A percentile compares a stretch with the other conserved stretches of the same genome.
These are phyloP conservation scores for Remersonia thermophila DNA, from an alignment of 2,329 filamentous ascomycete species.

Conservation along the genomic window DNA sequence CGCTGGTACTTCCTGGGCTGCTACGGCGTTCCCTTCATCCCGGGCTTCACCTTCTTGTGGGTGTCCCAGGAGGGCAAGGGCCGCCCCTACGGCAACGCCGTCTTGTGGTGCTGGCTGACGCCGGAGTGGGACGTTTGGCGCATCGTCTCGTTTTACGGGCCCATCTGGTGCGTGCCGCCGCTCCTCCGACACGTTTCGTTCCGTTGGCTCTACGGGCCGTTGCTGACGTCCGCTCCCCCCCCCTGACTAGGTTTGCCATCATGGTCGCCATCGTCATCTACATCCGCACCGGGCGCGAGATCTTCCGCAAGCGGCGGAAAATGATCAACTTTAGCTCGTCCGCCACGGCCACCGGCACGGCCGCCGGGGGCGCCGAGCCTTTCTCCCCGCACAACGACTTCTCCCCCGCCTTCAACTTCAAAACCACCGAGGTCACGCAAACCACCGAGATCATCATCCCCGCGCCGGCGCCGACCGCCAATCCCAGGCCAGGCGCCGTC, in stretches of 20 bases:
- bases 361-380: conserved; percentile 26
- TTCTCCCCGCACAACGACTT: conserved; percentile 28
- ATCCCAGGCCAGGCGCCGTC: conserved; percentile 16
- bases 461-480: neutral
- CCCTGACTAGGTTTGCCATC: conserved; percentile 50
- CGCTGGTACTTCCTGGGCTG: conserved; percentile 55
- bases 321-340: conserved; percentile 40
- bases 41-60: conserved; percentile 56
- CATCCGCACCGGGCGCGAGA: conserved; percentile 49
- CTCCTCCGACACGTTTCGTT: neutral
- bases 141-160: conserved; percentile 62
- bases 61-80: conserved; percentile 37
- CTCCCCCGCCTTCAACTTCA: conserved; percentile 32
- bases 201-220: no score
- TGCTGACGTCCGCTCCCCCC: neutral
- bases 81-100: conserved; percentile 60
- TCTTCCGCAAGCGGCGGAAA: conserved; percentile 52
- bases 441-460: conserved; percentile 17
- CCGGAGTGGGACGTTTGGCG: conserved; percentile 57
- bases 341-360: conserved; percentile 23
- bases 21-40: conserved; percentile 63
- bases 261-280: conserved; percentile 52
- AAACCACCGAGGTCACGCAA: conserved; percentile 42
- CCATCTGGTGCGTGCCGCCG: conserved; percentile 57
- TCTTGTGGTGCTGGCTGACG: conserved; percentile 74